Base-by-base conservation (phyloP, 306 rosid genomes). In the Alnus glutinosa region DNA sequence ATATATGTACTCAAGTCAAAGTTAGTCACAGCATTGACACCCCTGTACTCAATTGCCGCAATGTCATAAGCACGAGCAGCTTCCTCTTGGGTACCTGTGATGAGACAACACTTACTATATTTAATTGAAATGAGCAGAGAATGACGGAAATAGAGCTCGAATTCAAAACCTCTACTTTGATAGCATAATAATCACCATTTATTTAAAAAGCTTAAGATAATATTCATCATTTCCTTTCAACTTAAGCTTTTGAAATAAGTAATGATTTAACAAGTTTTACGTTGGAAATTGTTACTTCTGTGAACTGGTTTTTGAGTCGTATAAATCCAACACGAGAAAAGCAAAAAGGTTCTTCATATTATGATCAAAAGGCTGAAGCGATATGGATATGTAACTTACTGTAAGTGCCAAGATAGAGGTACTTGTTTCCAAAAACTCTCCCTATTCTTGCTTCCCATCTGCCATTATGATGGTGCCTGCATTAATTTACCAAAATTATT, bases 401-500 rank as follows among this genome's bases (percentile, higher is more conserved):
- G 76, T 92, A 90, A 78, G 98, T 92, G 63, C 93, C 98, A 63
- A 94, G 98, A 80, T 94, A 92, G 81, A 94, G 98, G 83, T 94
- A 94, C 76, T 94, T 94, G 94, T 94, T 94, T 71, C 97, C 98
- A 57, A 90, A 92, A 81, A 92, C 98, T 77, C 98, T 88, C 34
- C 98, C 96, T 51, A 94, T 94, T 83, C 96, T 88, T 83, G 98
- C 98, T 80, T 94, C 98, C 97, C 97, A 94, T 88, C 98, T 90
- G 19, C 97, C 97, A 76, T 92, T 94, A 49, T 94, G 97, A 86
- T 93, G 98, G 75, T 91, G 98, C 86, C 98, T 93, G 85, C 75
- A 77, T 2, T 34, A 46, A 61, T 13, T 49, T 19, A 10, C 39
- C 49, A 52, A 37, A 62, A 30, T 48, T 18, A 32, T 10, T 23